phyloP scores from a whole-genome alignment of 2,329 filamentous ascomycete species.

The Cadophora luteo-olivacea region DNA sequence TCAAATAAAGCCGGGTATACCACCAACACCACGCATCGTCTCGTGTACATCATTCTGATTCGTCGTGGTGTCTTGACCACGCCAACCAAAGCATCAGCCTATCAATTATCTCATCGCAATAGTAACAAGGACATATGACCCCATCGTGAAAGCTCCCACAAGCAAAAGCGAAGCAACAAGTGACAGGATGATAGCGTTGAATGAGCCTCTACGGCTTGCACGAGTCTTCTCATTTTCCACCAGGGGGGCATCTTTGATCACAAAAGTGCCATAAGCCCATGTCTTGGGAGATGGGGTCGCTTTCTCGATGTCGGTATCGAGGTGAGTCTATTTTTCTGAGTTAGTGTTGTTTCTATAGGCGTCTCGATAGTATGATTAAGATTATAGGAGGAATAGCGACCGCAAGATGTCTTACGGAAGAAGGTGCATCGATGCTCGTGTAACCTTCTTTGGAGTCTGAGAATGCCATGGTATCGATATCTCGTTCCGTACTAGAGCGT shows the following conservation, averaged over 20 bases:
- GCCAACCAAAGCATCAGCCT: background rate
- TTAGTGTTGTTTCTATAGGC: background rate
- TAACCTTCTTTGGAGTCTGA: slow-evolving; percentile 9
- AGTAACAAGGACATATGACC: background rate
- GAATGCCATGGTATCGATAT: background rate
- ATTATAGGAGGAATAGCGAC: background rate
- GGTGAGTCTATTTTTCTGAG: background rate
- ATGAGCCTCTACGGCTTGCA: background rate
- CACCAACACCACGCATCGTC: background rate
- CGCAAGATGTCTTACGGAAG: background rate
- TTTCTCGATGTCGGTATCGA: background rate
- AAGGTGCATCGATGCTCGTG: slow-evolving; percentile 4
- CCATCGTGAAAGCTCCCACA: background rate
- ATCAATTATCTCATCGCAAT: background rate
- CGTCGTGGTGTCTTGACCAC: background rate
- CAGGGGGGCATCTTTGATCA: background rate
- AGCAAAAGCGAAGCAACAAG: slow-evolving; percentile 4
- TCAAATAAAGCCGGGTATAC: background rate
- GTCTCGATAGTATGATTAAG: background rate
- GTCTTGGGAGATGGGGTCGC: background rate
- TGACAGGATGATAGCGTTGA: background rate
- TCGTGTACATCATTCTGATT: no score
- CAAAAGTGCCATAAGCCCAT: slow-evolving; percentile 4
- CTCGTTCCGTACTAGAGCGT: background rate
- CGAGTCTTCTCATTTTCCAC: background rate